Evolutionary conservation across 2,329 filamentous ascomycete genomes (phyloP), one percentile per base, ranked within the genome.

Genomic region (Xylariales sp.): DNA sequence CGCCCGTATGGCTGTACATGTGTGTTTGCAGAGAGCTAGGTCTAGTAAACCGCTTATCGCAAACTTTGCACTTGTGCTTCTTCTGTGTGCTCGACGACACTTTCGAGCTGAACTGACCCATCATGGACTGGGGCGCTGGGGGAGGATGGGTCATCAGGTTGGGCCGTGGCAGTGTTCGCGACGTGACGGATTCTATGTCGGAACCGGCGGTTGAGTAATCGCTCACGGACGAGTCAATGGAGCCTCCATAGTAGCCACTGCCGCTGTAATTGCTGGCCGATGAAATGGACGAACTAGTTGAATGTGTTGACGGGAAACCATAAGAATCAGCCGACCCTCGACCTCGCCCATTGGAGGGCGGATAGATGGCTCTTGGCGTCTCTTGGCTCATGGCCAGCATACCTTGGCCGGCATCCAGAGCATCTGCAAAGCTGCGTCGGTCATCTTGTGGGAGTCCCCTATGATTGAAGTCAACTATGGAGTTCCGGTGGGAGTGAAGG

Each of bases 21-120:
- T 97, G 91, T 22, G 91, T 97, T 62, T 96, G 91, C 28, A 97
- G 66, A 11, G 91, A 96, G 60, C 89, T 95, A 2, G 91, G 91
- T 41, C 91, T 80, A 2, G 91, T 96, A 64, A 97, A 97, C 31
- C 91, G 82, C 76, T 97, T 96, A 66, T 96, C 91, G 71, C 91
- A 97, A 46, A 97, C 87, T 70, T 95, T 96, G 78, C 91, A 97
- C 73, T 96, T 96, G 71, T 97, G 93, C 75, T 97, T 97, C 81
- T 97, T 97, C 62, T 96, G 89, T 8, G 91, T 93, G 68, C 88
- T 95, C 14, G 88, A 90, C 0, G 89, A 90, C 39, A 96, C 84
- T 68, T 96, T 96, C 49, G 91, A 96, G 67, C 88, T 96, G 70
- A 97, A 97, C 57, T 95, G 90, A 39, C 88, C 82, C 93, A 98